Conservation (phyloP, 768 basidiomycete species). For the Hericium rajendrae region DNA sequence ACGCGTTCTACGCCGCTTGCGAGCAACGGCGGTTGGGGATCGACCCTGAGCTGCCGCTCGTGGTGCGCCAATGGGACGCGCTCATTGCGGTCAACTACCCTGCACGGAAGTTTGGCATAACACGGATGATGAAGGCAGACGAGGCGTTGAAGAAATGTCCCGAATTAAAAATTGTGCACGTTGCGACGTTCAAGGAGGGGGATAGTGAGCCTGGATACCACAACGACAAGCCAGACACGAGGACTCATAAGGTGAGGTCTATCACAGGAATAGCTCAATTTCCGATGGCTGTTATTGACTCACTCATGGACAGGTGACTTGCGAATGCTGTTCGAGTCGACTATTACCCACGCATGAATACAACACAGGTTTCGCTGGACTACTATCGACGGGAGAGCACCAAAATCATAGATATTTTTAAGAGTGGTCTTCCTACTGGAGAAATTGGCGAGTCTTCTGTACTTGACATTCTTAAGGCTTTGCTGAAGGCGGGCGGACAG, state of each 20-base stretch:
- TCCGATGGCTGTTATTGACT: background rate
- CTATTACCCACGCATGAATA: background rate
- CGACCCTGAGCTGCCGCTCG: conserved; percentile 53
- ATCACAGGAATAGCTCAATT: background rate
- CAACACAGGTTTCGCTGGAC: conserved; percentile 74
- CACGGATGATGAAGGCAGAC: conserved; percentile 75
- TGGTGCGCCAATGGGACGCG: conserved; percentile 81
- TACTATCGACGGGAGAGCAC: conserved; percentile 84
- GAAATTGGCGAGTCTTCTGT: conserved; percentile 58
- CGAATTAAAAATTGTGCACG: conserved; percentile 76
- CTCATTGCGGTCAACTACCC: conserved; percentile 95
- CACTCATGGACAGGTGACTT: background rate
- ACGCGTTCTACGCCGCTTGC: conserved; percentile 78
- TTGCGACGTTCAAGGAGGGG: conserved; percentile 89
- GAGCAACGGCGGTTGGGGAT: conserved; percentile 76
- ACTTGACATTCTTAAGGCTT: background rate
- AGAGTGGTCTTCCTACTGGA: conserved; percentile 63
- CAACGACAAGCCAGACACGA: conserved; percentile 81
- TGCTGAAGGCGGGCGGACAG: conserved; percentile 28
- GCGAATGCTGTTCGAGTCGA: background rate
- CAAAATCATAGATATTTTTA: conserved; percentile 80
- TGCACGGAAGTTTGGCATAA: conserved; percentile 86
- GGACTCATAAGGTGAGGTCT: conserved; percentile 82
- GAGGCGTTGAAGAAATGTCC: conserved; percentile 86
- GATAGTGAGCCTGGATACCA: conserved; percentile 74